Conservation (phyloP, 192 early-diverging fungal species). For the Podochytrium sp. region DNA sequence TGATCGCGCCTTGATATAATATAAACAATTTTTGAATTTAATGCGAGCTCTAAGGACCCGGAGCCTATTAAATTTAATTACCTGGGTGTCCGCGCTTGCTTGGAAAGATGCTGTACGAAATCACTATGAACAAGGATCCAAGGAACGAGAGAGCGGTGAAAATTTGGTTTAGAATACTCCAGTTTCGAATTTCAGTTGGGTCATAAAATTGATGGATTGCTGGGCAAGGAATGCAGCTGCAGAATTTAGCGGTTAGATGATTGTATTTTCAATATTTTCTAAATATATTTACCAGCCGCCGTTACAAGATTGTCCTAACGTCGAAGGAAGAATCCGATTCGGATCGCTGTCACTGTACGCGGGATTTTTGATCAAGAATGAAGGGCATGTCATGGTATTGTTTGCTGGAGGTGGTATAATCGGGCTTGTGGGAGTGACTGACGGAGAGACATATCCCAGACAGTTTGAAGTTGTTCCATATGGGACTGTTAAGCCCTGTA, state of each 20-base stretch:
- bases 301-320: not conserved
- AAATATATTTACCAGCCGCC: not conserved
- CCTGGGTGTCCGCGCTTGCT: not conserved
- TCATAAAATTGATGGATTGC: constrained; percentile 12
- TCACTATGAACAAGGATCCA: not conserved
- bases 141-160: not conserved
- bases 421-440: too few relatives aligned
- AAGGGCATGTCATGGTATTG: too few relatives aligned
- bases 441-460: too few relatives aligned
- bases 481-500: too few relatives aligned
- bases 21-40: not conserved
- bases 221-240: constrained; percentile 10
- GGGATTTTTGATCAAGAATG: not conserved
- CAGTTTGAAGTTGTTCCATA: too few relatives aligned
- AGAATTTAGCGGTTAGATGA: not conserved
- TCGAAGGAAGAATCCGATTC: not conserved
- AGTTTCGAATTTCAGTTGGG: not conserved
- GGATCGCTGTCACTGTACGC: not conserved
- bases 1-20: not conserved
- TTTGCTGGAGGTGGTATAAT: too few relatives aligned
- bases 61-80: not conserved
- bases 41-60: not conserved
- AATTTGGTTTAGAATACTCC: not conserved
- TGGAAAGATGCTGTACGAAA: not conserved
- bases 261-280: not conserved